Base-by-base conservation (phyloP, 306 rosid genomes). In the Ceratonia siliqua region DNA sequence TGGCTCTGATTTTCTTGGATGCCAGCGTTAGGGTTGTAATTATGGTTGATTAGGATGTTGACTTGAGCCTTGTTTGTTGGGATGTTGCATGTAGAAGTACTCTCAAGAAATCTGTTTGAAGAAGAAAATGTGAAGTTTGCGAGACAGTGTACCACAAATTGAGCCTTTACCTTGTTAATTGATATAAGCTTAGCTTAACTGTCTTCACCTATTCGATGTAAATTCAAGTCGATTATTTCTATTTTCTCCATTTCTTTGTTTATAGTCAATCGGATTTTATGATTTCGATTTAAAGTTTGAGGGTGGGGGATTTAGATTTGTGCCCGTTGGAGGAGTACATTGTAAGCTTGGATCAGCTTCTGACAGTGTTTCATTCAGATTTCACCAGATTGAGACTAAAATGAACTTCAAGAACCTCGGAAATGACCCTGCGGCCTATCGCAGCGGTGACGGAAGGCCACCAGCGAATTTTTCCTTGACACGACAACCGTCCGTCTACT, bases 401-500 rank as follows among this genome's bases (percentile, higher is more conserved):
- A 62, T 62, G 68, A 62, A 38, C 68, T 36, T 86, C 77, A 87
- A 82, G 82, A 82, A 83, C 21, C 85, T 81, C 32, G 85, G 80
- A 8, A 79, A 72, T 45, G 93, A 93, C 2, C 81, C 82, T 1
- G 86, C 77, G 5, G 72, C 62, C 1, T 80, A 63, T 58, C 76
- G 55, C 25, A 48, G 38, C 72, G 75, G 24, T 36, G 78, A 82
- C 46, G 79, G 78, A 0, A 38, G 72, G 59, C 59, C 76, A 30
- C 62, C 66, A 22, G 83, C 67, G 55, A 81, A 50, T 45, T 81
- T 70, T 36, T 32, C 85, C 46, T 78, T 95, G 50, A 27, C 85
- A 1, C 80, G 96, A 56, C 91, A 94, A 55, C 17, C 92, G 22
- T 92, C 99, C 80, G 89, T 95, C 75, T 95, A 95, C 78, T 70